A percentile compares a stretch with the other conserved stretches of the same genome.
Conservation (phyloP, 2,329 filamentous ascomycete genomes). For the Alternaria sp. region DNA sequence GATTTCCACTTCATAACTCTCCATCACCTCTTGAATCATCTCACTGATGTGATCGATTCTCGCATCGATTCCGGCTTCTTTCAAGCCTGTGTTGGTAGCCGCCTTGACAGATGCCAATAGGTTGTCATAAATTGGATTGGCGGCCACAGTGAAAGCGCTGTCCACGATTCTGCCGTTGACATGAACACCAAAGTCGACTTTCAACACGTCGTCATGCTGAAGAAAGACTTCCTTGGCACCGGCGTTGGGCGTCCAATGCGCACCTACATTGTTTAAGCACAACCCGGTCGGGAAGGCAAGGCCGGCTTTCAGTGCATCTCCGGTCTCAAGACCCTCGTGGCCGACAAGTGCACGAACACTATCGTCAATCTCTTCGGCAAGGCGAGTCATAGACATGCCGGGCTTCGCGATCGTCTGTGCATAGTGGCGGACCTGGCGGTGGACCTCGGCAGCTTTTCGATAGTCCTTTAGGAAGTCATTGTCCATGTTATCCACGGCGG, state of each 20-base stretch:
- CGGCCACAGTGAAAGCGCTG: slow-evolving; percentile 73
- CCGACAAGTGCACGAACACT: slow-evolving; percentile 77
- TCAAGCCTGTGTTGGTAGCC: slow-evolving; percentile 77
- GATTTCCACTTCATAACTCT: slow-evolving; percentile 86
- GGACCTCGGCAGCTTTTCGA: slow-evolving; percentile 83
- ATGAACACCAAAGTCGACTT: slow-evolving; percentile 75
- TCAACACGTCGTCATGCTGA: slow-evolving; percentile 76
- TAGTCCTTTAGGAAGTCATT: slow-evolving; percentile 80
- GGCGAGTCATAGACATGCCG: slow-evolving; percentile 77
- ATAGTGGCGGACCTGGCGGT: slow-evolving; percentile 84
- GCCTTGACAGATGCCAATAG: slow-evolving; percentile 71
- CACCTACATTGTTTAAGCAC: slow-evolving; percentile 81
- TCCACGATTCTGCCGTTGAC: slow-evolving; percentile 76
- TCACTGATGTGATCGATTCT: slow-evolving; percentile 84
- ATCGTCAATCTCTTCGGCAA: slow-evolving; percentile 84
- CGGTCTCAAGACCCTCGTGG: slow-evolving; percentile 76
- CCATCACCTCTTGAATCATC: slow-evolving; percentile 90
- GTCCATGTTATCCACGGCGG: slow-evolving; percentile 71
- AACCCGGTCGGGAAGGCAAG: slow-evolving; percentile 87
- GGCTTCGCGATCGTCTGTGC: slow-evolving; percentile 80
- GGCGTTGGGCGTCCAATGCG: slow-evolving; percentile 85
- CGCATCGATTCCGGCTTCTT: slow-evolving; percentile 89
- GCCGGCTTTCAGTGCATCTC: slow-evolving; percentile 78
- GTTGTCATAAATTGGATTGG: slow-evolving; percentile 72
- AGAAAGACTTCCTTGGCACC: slow-evolving; percentile 82